phyloP scores from a whole-genome alignment of 2,329 filamentous ascomycete species.

The Hypoxylon sp. region DNA sequence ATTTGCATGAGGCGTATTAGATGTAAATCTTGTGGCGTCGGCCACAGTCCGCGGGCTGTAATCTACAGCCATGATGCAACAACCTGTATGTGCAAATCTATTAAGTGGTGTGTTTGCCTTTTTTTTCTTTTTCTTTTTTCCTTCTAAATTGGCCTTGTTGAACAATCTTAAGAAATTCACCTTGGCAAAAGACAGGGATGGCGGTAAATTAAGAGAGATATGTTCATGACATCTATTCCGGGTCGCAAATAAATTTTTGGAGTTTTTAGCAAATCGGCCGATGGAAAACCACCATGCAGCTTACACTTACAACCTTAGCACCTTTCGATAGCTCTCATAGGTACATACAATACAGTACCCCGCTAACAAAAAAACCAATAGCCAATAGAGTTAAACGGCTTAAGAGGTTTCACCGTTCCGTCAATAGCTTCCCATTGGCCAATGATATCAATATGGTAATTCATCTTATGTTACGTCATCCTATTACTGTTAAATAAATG shows the following conservation, averaged over 20 bases:
- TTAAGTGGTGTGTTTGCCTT: too few relatives aligned
- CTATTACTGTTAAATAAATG: too few relatives aligned
- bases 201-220: background rate
- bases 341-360: background rate
- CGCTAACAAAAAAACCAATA: too few relatives aligned
- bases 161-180: background rate
- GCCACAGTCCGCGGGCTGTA: constrained; percentile 71
- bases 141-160: background rate
- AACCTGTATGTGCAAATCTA: background rate
- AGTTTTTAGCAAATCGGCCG: constrained; percentile 18
- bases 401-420: background rate
- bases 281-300: constrained; percentile 9
- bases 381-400: too few relatives aligned
- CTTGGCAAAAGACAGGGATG: constrained; percentile 1
- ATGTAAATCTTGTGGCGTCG: constrained; percentile 82
- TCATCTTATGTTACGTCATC: constrained; percentile 4
- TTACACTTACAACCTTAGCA: background rate
- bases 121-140: background rate
- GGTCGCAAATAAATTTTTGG: constrained; percentile 26
- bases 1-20: constrained; percentile 74
- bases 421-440: background rate
- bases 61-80: constrained; percentile 30
- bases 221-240: too few relatives aligned
- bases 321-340: background rate
- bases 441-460: background rate